phyloP scores from a whole-genome alignment of 2,329 filamentous ascomycete species.

The Pseudogymnoascus sp. region DNA sequence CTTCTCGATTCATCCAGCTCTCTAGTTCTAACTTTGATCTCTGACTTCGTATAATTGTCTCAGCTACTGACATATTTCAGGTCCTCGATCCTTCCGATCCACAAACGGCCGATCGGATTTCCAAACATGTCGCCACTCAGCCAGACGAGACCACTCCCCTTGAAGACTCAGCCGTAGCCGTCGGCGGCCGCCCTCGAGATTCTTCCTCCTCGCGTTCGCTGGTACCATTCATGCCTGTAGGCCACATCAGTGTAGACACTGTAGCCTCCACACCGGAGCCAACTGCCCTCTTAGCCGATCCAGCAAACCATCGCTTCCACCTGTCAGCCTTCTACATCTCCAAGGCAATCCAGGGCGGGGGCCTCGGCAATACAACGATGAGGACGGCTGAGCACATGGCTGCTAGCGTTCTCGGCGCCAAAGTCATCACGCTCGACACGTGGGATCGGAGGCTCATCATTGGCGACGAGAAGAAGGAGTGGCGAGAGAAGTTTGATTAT shows the following conservation, averaged over 20 bases:
- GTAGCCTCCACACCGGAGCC: slow-evolving; percentile 6
- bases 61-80: neutral
- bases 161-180: slow-evolving; percentile 19
- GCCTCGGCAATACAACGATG: slow-evolving; percentile 23
- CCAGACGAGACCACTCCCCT: slow-evolving; percentile 20
- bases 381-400: slow-evolving; percentile 23
- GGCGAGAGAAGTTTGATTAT: slow-evolving; percentile 13
- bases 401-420: slow-evolving; percentile 22
- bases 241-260: slow-evolving; percentile 24
- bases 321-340: slow-evolving; percentile 25
- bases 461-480: slow-evolving; percentile 15
- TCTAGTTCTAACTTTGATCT: neutral
- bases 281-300: slow-evolving; percentile 12
- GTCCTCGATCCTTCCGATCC: slow-evolving; percentile 19
- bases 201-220: slow-evolving; percentile 10
- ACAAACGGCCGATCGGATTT: slow-evolving; percentile 17
- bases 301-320: slow-evolving; percentile 19
- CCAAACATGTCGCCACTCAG: slow-evolving; percentile 18
- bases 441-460: slow-evolving; percentile 15
- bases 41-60: neutral
- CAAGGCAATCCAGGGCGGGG: slow-evolving; percentile 22
- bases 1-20: neutral
- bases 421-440: slow-evolving; percentile 20
- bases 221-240: slow-evolving; percentile 22
- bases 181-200: slow-evolving; percentile 20